phyloP scores from a whole-genome alignment of 805 yeast genomes.

The Saccharomycopsis sp. region DNA sequence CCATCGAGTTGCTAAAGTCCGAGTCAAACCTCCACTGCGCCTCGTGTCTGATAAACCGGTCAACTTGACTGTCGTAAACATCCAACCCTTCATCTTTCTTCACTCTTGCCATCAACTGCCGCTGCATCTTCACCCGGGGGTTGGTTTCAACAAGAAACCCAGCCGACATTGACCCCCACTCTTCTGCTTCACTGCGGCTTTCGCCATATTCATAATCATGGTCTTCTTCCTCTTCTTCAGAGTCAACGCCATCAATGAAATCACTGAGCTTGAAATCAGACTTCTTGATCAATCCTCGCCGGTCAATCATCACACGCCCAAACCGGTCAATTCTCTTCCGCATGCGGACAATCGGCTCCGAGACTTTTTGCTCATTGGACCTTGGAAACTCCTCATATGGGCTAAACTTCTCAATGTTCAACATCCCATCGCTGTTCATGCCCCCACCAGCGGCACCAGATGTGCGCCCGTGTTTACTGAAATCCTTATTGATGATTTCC shows the following conservation, averaged over 20 bases:
- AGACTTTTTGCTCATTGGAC: slow-evolving; percentile 20
- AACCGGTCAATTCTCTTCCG: slow-evolving; percentile 71
- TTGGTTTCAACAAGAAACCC: neutral
- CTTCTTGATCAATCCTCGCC: slow-evolving; percentile 44
- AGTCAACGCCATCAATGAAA: slow-evolving; percentile 33
- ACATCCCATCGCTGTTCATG: neutral
- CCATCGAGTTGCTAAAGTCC: slow-evolving; percentile 36
- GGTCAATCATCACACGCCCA: slow-evolving; percentile 64
- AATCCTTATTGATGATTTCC: slow-evolving; percentile 35
- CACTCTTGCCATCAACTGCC: slow-evolving; percentile 2
- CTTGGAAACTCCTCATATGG: slow-evolving; percentile 27
- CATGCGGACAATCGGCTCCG: slow-evolving; percentile 43
- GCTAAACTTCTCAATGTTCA: slow-evolving; percentile 31
- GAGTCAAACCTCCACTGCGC: slow-evolving; percentile 63
- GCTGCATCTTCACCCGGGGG: slow-evolving; percentile 15
- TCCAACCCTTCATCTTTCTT: slow-evolving; percentile 26
- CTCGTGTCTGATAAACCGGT: slow-evolving; percentile 38
- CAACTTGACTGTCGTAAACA: slow-evolving; percentile 41
- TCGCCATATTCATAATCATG: slow-evolving; percentile 21
- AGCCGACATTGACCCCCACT: neutral
- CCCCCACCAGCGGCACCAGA: neutral
- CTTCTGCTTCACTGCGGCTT: slow-evolving; percentile 23
- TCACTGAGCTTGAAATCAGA: slow-evolving; percentile 28
- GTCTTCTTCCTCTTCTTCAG: slow-evolving; percentile 25
- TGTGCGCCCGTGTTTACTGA: neutral